Evolutionary conservation across 1,139 yeast species (phyloP).

Genomic region (Lodderomyces elongisporus): DNA sequence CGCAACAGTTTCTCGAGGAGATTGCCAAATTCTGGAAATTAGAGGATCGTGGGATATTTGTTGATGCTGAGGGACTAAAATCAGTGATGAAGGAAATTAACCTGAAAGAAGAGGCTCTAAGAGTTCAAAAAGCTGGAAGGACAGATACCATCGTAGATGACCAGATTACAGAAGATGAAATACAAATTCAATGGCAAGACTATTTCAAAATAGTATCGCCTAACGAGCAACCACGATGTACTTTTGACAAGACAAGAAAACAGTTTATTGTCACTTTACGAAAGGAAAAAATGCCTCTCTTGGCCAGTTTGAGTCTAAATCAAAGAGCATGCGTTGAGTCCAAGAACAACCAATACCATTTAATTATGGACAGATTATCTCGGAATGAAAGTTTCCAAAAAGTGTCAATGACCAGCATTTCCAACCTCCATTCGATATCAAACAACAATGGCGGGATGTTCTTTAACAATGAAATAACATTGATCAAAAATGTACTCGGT

Average conservation of each 20-base stretch:
- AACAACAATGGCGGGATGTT: slow-evolving; percentile 13
- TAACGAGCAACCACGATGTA: slow-evolving; percentile 58
- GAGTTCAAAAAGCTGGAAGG: slow-evolving; percentile 19
- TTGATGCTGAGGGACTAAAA: slow-evolving; percentile 68
- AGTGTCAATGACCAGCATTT: slow-evolving; percentile 37
- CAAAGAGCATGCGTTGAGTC: slow-evolving; percentile 19
- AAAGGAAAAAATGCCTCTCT: slow-evolving; percentile 13
- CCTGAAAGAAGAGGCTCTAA: slow-evolving; percentile 11
- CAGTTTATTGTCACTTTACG: slow-evolving; percentile 46
- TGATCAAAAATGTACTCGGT: slow-evolving; percentile 80
- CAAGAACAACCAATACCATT: slow-evolving; percentile 45
- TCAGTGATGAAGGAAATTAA: slow-evolving; percentile 52
- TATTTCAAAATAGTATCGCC: slow-evolving; percentile 67
- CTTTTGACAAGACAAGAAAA: slow-evolving; percentile 60
- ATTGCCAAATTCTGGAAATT: slow-evolving; percentile 82
- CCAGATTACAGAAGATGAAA: slow-evolving; percentile 7
- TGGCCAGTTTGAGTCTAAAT: slow-evolving; percentile 2
- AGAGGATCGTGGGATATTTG: slow-evolving; percentile 80
- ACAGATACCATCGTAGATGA: slow-evolving; percentile 31
- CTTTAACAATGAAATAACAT: slow-evolving; percentile 54
- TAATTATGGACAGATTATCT: slow-evolving; percentile 63
- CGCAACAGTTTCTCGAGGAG: slow-evolving; percentile 69
- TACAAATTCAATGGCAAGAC: slow-evolving; percentile 58
- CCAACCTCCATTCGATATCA: slow-evolving; percentile 21
- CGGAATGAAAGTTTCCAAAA: slow-evolving; percentile 73